Evolutionary conservation across 1,139 yeast species (phyloP), one percentile per base, ranked within the genome.

Genomic region (Yamadazyma songkhlaensis): DNA sequence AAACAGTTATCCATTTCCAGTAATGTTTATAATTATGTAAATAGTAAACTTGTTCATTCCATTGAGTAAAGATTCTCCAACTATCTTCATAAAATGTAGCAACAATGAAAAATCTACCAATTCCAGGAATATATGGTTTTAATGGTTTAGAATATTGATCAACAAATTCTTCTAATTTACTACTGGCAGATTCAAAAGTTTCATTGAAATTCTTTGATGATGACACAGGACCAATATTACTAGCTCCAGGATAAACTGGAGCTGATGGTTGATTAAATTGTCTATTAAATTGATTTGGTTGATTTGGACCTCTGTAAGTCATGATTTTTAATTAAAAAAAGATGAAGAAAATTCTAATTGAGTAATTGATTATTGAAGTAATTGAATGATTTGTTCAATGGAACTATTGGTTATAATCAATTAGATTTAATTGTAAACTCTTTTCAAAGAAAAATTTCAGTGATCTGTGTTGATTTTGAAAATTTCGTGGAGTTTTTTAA

Each of bases 1-100:
- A 37, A 23, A 84, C 74, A n/a, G 92, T 88, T 41, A 90, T 60
- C 74, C 86, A 79, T 50, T 79, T 75, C 64, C 95, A 95, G 45
- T 83, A 64, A 52, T 83, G 88, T 55, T 96, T 81, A 66, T 82
- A 85, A 50, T 79, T 79, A 68, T 87, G 78, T 51, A 92, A 72
- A 60, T 86, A 92, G 57, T 80, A 83, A 23, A 88, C 88, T 62
- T 92, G 98, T 54, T 89, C 96, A 25, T 74, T 62, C 97, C 97
- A 92, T 63, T 90, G 97, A 11, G 89, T 71, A 42, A 82, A 56
- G 53, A 92, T 87, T 60, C 98, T 76, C 42, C 84, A 60, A 2
- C 96, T 80, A 57, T 92, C 98, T 62, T 92, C 98, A 51, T 81
- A 79, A 58, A 90, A 92, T 1, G 98, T 92, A 37, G 96, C 96